Evolutionary conservation across 495 filamentous ascomycete species (phyloP), one percentile per base, ranked within the genome.

Genomic region (Talaromyces wortmannii): DNA sequence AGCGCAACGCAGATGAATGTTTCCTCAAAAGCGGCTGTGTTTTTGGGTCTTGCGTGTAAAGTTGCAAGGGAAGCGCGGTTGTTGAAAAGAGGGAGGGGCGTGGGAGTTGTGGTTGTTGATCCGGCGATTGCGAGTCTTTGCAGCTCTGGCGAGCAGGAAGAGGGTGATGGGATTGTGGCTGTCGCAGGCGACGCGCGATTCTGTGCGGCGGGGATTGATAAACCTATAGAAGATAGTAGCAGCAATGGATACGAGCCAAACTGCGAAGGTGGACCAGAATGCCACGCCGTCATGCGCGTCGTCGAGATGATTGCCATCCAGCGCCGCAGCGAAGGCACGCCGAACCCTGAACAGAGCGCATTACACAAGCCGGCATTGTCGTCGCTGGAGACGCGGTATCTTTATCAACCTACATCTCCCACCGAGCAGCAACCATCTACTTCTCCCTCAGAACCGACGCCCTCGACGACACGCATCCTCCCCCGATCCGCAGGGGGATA

Each of bases 91-190:
- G 92, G 92, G 7, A 81, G 88, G 57, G 67, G 74, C 2, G 78
- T 92, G 33, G 92, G 92, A 3, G 91, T 89, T 31, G 88, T 94
- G n/a, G 79, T 97, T 45, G 80, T 96, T 33, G 85, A 92, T 57
- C 74, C 72, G 0, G 67, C 72, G 2, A 63, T 70, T 45, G 68
- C 72, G 31, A 67, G 65, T 16, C 31, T 29, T 8, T 23, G 23
- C 4, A 23, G 23, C 23, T 23, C 23, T 23, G 23, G 4, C 23
- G 63, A 61, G 5, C 66, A 68, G 43, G 65, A 63, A 7, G 61
- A 61, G 31, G 50, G 65, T n/a, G 61, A 61, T 31, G 67, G 69
- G 13, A 69, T 91, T 42, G 75, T 95, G 29, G 85, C 84, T 16
- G 80, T 92, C 53, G 88, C 89, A 7, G 89, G 83, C 13, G 91